These are phyloP conservation scores for Albophoma yamanashiensis DNA, from an alignment of 2,329 filamentous ascomycete species.

Conservation along the genomic window DNA sequence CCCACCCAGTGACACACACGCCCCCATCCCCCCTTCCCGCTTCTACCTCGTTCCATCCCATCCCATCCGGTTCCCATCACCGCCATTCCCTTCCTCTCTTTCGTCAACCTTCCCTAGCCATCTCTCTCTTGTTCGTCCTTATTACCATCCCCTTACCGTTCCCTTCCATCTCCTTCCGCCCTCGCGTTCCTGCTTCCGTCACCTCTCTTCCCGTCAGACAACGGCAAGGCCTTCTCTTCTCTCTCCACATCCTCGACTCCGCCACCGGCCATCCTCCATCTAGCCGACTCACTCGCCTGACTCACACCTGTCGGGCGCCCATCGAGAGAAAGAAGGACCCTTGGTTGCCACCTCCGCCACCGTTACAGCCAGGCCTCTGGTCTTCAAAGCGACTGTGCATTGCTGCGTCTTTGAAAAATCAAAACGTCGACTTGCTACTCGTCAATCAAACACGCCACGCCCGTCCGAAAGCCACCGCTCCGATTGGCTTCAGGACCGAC, in stretches of 20 bases:
- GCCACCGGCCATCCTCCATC: constrained; percentile 6
- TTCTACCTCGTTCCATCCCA: constrained; percentile 22
- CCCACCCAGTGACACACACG: constrained; percentile 15
- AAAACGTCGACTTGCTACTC: background rate
- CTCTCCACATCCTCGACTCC: constrained; percentile 12
- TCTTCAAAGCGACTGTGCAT: background rate
- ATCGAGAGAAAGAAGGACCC: constrained; percentile 23
- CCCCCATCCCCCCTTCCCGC: constrained; percentile 13
- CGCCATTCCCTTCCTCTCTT: constrained; percentile 19
- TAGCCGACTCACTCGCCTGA: constrained; percentile 12
- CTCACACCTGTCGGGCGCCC: constrained; percentile 7
- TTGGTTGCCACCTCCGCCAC: background rate
- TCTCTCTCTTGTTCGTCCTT: constrained; percentile 14
- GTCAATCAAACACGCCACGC: background rate
- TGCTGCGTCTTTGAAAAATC: background rate
- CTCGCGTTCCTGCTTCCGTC: constrained; percentile 6
- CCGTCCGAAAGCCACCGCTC: background rate
- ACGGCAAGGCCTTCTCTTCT: constrained; percentile 23
- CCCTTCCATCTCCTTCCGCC: constrained; percentile 15
- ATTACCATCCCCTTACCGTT: constrained; percentile 14
- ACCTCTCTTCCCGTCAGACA: constrained; percentile 7
- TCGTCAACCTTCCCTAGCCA: constrained; percentile 8
- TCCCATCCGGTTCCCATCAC: constrained; percentile 22
- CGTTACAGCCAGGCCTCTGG: background rate
- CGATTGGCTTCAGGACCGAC: background rate